Conservation (phyloP, 305 asterid genomes). For the Fraxinus xanthoxyloides region DNA sequence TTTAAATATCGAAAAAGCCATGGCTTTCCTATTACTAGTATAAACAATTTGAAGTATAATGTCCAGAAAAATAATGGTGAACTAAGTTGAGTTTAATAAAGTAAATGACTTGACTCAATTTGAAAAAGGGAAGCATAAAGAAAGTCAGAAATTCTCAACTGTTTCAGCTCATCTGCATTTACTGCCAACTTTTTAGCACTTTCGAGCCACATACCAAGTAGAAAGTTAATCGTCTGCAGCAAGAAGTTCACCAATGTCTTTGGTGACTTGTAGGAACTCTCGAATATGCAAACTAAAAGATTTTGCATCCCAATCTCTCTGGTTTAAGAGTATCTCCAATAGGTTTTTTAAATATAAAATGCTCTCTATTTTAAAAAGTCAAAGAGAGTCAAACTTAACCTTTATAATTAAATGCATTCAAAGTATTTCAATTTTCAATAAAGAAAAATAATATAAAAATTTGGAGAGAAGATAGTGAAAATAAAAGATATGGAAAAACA, state of each 20-base stretch:
- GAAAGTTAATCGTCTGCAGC: slow-evolving; percentile 74
- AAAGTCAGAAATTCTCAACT: slow-evolving; percentile 39
- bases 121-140: neutral
- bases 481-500: neutral
- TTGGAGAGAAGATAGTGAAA: neutral
- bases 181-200: slow-evolving; percentile 63
- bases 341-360: too few relatives aligned
- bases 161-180: slow-evolving; percentile 59
- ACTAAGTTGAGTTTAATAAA: neutral
- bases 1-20: neutral
- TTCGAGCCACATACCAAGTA: slow-evolving; percentile 86
- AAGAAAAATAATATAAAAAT: too few relatives aligned
- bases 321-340: too few relatives aligned
- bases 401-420: too few relatives aligned
- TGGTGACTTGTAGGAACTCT: slow-evolving; percentile 73
- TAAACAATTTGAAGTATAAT: neutral
- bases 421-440: too few relatives aligned
- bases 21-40: neutral
- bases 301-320: slow-evolving; percentile 42
- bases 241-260: slow-evolving; percentile 82
- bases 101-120: neutral
- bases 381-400: too few relatives aligned
- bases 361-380: too few relatives aligned
- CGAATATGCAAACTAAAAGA: slow-evolving; percentile 44
- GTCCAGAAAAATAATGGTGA: neutral